Base-by-base conservation (phyloP, 345 rosid genomes). In the Syzygium aqueum region DNA sequence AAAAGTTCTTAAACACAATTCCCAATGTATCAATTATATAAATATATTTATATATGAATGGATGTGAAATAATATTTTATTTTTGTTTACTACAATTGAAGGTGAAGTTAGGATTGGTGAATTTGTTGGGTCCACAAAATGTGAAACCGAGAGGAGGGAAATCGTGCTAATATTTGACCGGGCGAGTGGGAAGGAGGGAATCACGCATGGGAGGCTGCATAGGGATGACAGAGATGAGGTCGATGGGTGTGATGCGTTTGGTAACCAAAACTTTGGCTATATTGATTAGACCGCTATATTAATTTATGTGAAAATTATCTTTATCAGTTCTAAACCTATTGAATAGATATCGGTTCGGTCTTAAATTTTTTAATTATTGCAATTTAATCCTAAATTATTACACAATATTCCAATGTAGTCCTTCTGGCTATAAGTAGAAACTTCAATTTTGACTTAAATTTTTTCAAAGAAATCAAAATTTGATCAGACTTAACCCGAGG, bases 281-380 rank as follows among this genome's bases (percentile, higher is more conserved):
- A 61, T 8, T 11, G 59, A 8, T 22, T 54, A 22, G 59, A 1
- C 59, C 27, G 9, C 11, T 8, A 22, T 11, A 21, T 3, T 22
- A 54, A 54, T 21, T 54, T 54, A 6, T 8, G 25, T 2, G 3
- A 21, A 7, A 54, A 8, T 54, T 6, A 53, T 8, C 4, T 21
- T 21, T 21, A 19, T 53, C 19, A 19, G 7, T 53, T 21, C 57
- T 53, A 53, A 53, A 53, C 8, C 21, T 21, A 53, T 53, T 17
- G 3, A 5, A 17, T 8, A 16, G 7, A 53, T 53, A 23, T 6
- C 6, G 3, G 11, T 30, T 16, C 21, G 46, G 5, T 16, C 23
- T 5, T 8, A 7, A 30, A 67, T 0, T 30, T 3, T 30, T 67
- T 2, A 8, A 11, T 17, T 30, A 8, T 8, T n/a, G n/a, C 0